Evolutionary conservation across 805 yeast species (phyloP).

Genomic region (Monosporozyma yasuniensis): DNA sequence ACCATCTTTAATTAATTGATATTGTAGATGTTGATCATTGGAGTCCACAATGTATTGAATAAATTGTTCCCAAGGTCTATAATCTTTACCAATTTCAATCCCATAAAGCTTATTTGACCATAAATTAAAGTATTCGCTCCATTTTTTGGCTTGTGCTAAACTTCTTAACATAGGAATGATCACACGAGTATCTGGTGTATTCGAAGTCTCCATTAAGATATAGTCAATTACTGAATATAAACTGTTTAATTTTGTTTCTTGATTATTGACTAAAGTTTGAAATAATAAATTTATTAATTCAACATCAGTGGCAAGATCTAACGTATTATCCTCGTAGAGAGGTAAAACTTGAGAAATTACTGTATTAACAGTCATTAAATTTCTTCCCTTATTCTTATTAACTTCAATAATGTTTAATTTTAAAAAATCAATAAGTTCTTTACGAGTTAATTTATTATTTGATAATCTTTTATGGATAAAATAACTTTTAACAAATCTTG

Average conservation of each 20-base stretch:
- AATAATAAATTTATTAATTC: constrained; percentile 16
- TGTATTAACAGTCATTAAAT: constrained; percentile 6
- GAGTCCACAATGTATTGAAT: constrained; percentile 13
- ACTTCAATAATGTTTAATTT: constrained; percentile 5
- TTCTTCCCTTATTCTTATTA: not conserved
- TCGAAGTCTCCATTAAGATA: constrained; percentile 3
- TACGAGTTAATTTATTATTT: constrained; percentile 10
- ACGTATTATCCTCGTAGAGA: constrained; percentile 7
- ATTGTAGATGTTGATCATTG: constrained; percentile 10
- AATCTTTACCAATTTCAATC: constrained; percentile 11
- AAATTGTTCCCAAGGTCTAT: constrained; percentile 22
- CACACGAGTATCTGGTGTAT: constrained; percentile 7
- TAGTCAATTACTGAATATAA: constrained; percentile 17
- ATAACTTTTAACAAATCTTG: constrained; percentile 13
- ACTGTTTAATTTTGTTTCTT: constrained; percentile 10
- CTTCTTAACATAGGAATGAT: constrained; percentile 13
- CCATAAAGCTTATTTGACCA: constrained; percentile 17
- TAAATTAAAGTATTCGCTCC: constrained; percentile 16
- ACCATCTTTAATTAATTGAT: constrained; percentile 15
- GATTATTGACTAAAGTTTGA: constrained; percentile 12
- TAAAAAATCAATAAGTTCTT: constrained; percentile 17
- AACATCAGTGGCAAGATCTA: constrained; percentile 10
- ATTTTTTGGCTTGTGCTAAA: constrained; percentile 15
- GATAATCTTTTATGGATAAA: constrained; percentile 13
- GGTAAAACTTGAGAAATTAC: constrained; percentile 8